Conservation (phyloP, 1,284 basidiomycete species). For the Pseudozyma pruni region DNA sequence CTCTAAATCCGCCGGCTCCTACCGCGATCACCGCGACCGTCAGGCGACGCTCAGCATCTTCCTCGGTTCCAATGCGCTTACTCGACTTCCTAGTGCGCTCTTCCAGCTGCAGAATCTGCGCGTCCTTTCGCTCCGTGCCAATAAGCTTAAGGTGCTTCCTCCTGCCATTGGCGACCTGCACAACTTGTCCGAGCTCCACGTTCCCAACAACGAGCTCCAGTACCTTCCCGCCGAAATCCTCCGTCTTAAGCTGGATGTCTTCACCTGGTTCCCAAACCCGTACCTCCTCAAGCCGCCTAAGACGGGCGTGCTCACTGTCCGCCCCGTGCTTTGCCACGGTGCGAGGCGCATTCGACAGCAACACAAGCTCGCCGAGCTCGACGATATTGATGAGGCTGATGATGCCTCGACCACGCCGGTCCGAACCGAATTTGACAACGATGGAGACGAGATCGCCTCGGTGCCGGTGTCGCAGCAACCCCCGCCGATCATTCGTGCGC, state of each 20-base stretch:
- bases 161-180: constrained; percentile 61
- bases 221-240: constrained; percentile 64
- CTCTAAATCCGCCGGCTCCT: constrained; percentile 34
- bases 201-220: constrained; percentile 57
- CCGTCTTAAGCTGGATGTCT: constrained; percentile 56
- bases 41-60: constrained; percentile 51
- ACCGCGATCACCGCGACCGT: constrained; percentile 39
- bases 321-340: constrained; percentile 32
- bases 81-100: constrained; percentile 59
- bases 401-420: constrained; percentile 31
- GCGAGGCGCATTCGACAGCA: constrained; percentile 19
- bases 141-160: constrained; percentile 58
- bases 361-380: constrained; percentile 12
- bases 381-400: constrained; percentile 28
- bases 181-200: constrained; percentile 60
- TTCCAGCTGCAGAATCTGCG: constrained; percentile 62
- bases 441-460: background rate
- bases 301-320: constrained; percentile 31
- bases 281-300: constrained; percentile 48
- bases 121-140: constrained; percentile 64
- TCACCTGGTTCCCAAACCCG: constrained; percentile 63
- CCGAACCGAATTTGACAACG: background rate
- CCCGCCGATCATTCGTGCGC: constrained; percentile 35
- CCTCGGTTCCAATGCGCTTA: constrained; percentile 54
- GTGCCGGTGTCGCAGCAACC: constrained; percentile 23